Percentiles rank a stretch among this genome's conserved stretches.
phyloP scores from a whole-genome alignment of 257 asterid genomes.

The Primulina huaijiensis region DNA sequence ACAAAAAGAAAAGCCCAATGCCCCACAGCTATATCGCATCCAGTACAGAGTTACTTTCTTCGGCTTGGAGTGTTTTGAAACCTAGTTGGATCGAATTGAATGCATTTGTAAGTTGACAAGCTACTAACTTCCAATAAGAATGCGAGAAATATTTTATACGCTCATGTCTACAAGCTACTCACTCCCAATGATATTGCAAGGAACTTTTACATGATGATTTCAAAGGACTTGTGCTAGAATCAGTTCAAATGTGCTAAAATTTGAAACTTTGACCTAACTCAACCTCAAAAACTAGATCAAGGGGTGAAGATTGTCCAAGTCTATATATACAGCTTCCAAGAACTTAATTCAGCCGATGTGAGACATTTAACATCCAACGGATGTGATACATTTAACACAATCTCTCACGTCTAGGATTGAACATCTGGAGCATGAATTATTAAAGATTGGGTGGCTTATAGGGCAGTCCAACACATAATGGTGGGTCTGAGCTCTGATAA shows the following conservation, averaged over 20 bases:
- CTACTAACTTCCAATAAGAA: conserved; percentile 12
- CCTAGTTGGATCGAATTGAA: conserved; percentile 46
- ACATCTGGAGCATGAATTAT: too few relatives aligned
- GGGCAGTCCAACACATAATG: too few relatives aligned
- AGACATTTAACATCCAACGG: too few relatives aligned
- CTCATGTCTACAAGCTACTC: conserved; percentile 18
- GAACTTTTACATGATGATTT: conserved; percentile 15
- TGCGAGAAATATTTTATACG: conserved; percentile 12
- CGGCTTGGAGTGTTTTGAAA: conserved; percentile 77
- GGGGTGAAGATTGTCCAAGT: too few relatives aligned
- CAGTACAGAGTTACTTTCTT: conserved; percentile 70
- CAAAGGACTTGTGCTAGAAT: conserved; percentile 19
- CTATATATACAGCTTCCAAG: too few relatives aligned
- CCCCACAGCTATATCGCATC: conserved; percentile 86
- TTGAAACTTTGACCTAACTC: too few relatives aligned
- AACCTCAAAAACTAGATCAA: too few relatives aligned
- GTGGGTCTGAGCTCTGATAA: too few relatives aligned
- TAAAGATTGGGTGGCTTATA: too few relatives aligned
- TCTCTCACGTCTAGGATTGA: too few relatives aligned
- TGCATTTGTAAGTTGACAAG: conserved; percentile 17
- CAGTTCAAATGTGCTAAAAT: neutral
- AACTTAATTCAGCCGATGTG: too few relatives aligned
- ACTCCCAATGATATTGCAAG: conserved; percentile 6
- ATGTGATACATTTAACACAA: too few relatives aligned
- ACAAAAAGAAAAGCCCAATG: conserved; percentile 65